Evolutionary conservation across 805 yeast species (phyloP), one percentile per base, ranked within the genome.

Genomic region (Ogataea wickerhamii): DNA sequence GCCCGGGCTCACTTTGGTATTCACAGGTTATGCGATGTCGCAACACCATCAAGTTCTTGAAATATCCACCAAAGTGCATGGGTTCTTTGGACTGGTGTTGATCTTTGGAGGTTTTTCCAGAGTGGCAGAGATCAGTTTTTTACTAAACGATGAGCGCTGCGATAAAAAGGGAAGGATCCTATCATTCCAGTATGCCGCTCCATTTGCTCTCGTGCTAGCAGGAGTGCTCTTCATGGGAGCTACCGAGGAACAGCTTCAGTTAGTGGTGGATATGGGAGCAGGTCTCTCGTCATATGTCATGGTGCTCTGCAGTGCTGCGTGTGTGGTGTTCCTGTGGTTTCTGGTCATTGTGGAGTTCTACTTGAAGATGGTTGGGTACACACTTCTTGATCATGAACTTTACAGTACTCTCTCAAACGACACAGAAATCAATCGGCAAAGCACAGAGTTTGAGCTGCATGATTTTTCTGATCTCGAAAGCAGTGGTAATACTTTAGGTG

Each of bases 21-120:
- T 84, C 55, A 91, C 97, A 0, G 98, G 97, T 1, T 91, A 87
- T 75, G 83, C 96, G 30, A 91, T 91, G 98, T 75, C 89, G 28
- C 84, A 87, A 49, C 98, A 91, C 63, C 71, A 76, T 1, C 98
- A 91, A 63, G 73, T 76, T 40, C 65, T 87, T 50, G 69, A 59
- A 41, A 79, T 89, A 19, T 83, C 95, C 36, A 87, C 97, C 2
- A 82, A 84, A 58, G 88, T 91, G 25, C 98, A 91, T 56, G 78
- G 78, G 12, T 73, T 89, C 66, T 91, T 91, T 62, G 98, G 98
- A 1, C 58, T 80, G 36, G 81, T 80, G 16, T 69, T 91, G 43
- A 85, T 87, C 78, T 54, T 70, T 3, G 95, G 93, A 12, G 97
- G 97, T 1, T 59, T 76, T 10, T 59, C 76, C 10, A 71, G 98